Evolutionary conservation across 768 basidiomycete genomes (phyloP).

Genomic region (Leucosporidium yakuticum): DNA sequence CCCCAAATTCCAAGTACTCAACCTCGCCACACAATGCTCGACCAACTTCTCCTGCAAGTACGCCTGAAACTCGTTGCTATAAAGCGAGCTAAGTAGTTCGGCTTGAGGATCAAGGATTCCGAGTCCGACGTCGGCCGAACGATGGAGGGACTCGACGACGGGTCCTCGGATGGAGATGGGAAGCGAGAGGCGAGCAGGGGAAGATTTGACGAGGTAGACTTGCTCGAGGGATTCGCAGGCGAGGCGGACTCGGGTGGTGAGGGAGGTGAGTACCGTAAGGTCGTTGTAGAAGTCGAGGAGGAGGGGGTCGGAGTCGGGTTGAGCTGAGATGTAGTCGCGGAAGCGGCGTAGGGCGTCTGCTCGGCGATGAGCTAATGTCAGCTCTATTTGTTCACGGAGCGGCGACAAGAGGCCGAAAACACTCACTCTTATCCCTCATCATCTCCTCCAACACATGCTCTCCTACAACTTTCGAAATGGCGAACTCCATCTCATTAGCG

Average conservation of each 20-base stretch:
- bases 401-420: background rate
- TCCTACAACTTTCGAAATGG: background rate
- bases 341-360: constrained; percentile 10
- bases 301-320: background rate
- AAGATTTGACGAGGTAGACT: constrained; percentile 17
- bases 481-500: background rate
- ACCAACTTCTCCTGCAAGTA: constrained; percentile 15
- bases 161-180: constrained; percentile 24
- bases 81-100: constrained; percentile 9
- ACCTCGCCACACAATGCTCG: constrained; percentile 9
- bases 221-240: constrained; percentile 12
- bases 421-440: constrained; percentile 6
- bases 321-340: constrained; percentile 6
- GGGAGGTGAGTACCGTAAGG: constrained; percentile 18
- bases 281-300: constrained; percentile 23
- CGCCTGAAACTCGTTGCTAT: constrained; percentile 4
- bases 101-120: constrained; percentile 4
- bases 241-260: constrained; percentile 9
- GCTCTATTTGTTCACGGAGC: no score
- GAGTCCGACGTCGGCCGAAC: background rate
- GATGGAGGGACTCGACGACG: constrained; percentile 9
- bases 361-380: no score
- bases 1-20: background rate
- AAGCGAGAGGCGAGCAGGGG: constrained; percentile 18
- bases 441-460: background rate